These are phyloP conservation scores for Aspergillus heteromorphus DNA, from an alignment of 495 filamentous ascomycete species.

Conservation along the genomic window DNA sequence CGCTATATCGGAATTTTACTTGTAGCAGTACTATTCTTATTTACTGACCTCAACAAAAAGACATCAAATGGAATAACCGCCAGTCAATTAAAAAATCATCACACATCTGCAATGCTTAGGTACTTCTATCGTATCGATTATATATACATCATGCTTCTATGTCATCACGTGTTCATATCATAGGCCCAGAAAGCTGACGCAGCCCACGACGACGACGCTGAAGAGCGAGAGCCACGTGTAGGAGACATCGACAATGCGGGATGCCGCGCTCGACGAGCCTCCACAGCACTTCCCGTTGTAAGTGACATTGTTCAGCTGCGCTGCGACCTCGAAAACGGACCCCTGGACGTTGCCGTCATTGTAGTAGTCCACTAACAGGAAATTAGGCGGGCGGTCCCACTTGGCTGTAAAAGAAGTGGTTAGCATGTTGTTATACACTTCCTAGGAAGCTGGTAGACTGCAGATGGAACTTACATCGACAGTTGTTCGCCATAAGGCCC, in stretches of 20 bases:
- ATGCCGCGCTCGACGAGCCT: not conserved
- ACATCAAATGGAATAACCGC: too few relatives aligned
- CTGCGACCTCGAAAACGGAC: conserved; percentile 86
- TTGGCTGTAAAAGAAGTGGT: conserved; percentile 25
- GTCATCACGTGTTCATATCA: not conserved
- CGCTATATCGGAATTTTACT: too few relatives aligned
- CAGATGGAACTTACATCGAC: conserved; percentile 48
- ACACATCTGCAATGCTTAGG: too few relatives aligned
- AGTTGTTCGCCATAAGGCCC: conserved; percentile 62
- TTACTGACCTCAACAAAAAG: too few relatives aligned
- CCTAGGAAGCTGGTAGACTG: too few relatives aligned
- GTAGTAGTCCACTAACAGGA: conserved; percentile 88
- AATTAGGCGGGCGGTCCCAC: conserved; percentile 74
- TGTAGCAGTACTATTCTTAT: too few relatives aligned
- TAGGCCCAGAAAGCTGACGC: not conserved
- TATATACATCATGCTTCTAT: not conserved
- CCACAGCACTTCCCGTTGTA: conserved; percentile 70
- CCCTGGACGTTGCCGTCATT: conserved; percentile 65
- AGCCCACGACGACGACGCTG: not conserved
- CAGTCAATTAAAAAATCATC: too few relatives aligned
- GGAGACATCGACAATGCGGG: not conserved
- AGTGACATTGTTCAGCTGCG: conserved; percentile 76
- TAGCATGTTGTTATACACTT: conserved; percentile 10
- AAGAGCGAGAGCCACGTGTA: not conserved
- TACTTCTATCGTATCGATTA: too few relatives aligned